Percentiles rank a stretch among this genome's conserved stretches.
These are phyloP conservation scores for Lactarius sp. DNA, from an alignment of 768 basidiomycete species.

Conservation along the genomic window DNA sequence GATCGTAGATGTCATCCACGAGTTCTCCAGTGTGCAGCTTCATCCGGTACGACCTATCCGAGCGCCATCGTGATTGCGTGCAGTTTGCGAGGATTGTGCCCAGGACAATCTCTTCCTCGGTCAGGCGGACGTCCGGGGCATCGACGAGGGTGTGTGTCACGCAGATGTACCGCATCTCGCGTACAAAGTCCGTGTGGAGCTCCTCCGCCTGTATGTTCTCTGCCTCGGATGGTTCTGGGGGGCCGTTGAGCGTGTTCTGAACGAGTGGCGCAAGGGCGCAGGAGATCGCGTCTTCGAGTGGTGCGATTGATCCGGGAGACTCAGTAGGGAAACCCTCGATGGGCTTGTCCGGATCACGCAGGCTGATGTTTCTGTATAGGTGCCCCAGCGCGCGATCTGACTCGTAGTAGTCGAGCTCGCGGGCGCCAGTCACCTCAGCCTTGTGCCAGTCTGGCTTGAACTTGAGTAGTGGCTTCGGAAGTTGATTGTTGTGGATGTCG, in stretches of 20 bases:
- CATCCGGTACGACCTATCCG: neutral
- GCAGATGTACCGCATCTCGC: neutral
- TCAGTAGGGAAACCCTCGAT: neutral
- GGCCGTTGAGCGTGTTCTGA: neutral
- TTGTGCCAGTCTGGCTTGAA: neutral
- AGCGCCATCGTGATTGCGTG: too few species aligned
- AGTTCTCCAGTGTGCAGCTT: neutral
- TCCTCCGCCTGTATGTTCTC: neutral
- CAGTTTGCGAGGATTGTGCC: too few species aligned
- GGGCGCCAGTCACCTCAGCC: too few species aligned
- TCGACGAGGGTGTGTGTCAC: too few species aligned
- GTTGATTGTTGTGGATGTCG: neutral
- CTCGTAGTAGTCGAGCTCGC: too few species aligned
- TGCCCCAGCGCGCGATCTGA: neutral
- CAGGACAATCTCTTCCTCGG: too few species aligned
- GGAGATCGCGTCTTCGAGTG: too few species aligned
- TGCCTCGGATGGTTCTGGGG: neutral
- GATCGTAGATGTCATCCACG: neutral
- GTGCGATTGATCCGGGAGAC: too few species aligned
- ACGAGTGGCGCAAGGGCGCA: too few species aligned
- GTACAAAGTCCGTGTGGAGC: neutral
- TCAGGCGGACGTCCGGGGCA: too few species aligned
- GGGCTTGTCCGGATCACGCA: slow-evolving; percentile 39
- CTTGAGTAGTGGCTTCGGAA: neutral
- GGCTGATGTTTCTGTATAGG: slow-evolving; percentile 37